A percentile compares a stretch with the other conserved stretches of the same genome.
Evolutionary conservation across 2,329 filamentous ascomycete genomes (phyloP).

Genomic region (Penicillium sp.): DNA sequence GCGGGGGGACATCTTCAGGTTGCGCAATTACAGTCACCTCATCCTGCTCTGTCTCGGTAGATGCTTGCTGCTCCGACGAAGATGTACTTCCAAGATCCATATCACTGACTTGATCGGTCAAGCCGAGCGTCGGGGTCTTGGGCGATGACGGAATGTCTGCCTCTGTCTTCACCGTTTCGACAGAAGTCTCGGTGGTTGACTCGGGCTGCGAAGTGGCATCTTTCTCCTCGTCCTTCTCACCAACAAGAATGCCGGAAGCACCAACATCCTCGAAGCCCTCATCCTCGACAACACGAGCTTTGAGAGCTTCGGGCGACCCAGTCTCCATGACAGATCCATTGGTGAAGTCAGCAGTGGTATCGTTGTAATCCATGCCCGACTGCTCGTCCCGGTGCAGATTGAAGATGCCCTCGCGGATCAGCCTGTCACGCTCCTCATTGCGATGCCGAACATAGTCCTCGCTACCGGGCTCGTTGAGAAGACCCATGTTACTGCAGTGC

Average conservation of each 20-base stretch:
- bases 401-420: slow-evolving; percentile 77
- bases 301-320: slow-evolving; percentile 64
- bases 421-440: slow-evolving; percentile 76
- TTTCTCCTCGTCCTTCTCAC: slow-evolving; percentile 66
- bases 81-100: slow-evolving; percentile 57
- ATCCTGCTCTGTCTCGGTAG: slow-evolving; percentile 12
- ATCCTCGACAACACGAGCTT: slow-evolving; percentile 78
- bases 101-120: slow-evolving; percentile 57
- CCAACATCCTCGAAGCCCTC: slow-evolving; percentile 92
- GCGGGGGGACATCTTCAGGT: slow-evolving; percentile 68
- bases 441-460: slow-evolving; percentile 81
- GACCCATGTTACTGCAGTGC: slow-evolving; percentile 97
- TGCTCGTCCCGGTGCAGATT: slow-evolving; percentile 48
- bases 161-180: neutral
- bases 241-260: slow-evolving; percentile 68
- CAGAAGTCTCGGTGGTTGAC: slow-evolving; percentile 14
- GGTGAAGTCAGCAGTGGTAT: slow-evolving; percentile 48
- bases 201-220: slow-evolving; percentile 17
- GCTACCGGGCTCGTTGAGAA: slow-evolving; percentile 87
- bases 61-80: slow-evolving; percentile 9
- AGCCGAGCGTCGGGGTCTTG: slow-evolving; percentile 46
- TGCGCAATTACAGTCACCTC: slow-evolving; percentile 51
- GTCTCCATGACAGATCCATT: slow-evolving; percentile 46
- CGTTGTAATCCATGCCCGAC: slow-evolving; percentile 59
- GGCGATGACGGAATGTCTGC: neutral